Percentiles rank a stretch among this genome's conserved stretches.
Conservation (phyloP, 495 filamentous ascomycete species). For the Aspergillus bertholletiae region DNA sequence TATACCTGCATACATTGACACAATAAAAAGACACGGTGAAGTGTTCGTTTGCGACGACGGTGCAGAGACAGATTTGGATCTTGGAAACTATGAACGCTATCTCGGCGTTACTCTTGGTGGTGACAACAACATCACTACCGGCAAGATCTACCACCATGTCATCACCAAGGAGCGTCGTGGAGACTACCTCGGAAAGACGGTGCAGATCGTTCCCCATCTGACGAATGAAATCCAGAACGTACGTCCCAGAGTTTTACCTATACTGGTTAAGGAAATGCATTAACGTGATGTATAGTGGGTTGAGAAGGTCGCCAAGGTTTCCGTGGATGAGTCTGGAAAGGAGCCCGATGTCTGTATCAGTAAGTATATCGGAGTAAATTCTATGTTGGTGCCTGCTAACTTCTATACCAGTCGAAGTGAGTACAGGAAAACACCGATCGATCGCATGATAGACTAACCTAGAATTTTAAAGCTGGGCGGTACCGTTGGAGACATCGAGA, state of each 20-base stretch:
- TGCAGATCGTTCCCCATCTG: slow-evolving; percentile 89
- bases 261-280: background rate
- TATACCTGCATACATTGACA: slow-evolving; percentile 9
- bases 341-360: slow-evolving; percentile 93
- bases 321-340: slow-evolving; percentile 79
- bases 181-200: slow-evolving; percentile 87
- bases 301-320: slow-evolving; percentile 76
- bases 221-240: slow-evolving; percentile 82
- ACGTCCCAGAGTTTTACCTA: background rate
- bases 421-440: background rate
- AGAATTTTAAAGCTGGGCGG: slow-evolving; percentile 48
- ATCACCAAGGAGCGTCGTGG: slow-evolving; percentile 76
- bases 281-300: slow-evolving; percentile 56
- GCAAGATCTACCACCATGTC: slow-evolving; percentile 89
- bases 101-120: slow-evolving; percentile 66
- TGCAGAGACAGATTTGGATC: slow-evolving; percentile 84
- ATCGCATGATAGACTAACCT: slow-evolving; percentile 3
- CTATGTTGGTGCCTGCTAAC: slow-evolving; percentile 1
- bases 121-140: slow-evolving; percentile 92
- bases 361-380: slow-evolving; percentile 30
- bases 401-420: slow-evolving; percentile 12
- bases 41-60: slow-evolving; percentile 73
- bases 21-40: slow-evolving; percentile 60
- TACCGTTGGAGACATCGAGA: slow-evolving; percentile 89
- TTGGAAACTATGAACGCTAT: slow-evolving; percentile 94